These are phyloP conservation scores for Suhomyces bribrorum DNA, from an alignment of 1,139 yeast species.

Conservation along the genomic window DNA sequence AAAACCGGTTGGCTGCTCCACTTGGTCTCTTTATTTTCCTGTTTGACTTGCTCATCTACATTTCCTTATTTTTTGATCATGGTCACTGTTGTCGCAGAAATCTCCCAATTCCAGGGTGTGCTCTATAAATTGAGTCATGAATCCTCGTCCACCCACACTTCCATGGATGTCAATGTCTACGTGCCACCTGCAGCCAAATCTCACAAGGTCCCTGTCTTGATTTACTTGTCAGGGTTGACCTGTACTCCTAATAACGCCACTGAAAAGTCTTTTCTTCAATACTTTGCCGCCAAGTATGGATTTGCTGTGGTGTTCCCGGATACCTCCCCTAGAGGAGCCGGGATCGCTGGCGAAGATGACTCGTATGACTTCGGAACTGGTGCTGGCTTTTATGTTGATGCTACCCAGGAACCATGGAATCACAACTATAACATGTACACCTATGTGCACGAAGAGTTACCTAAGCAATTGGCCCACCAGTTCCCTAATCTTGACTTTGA, in stretches of 20 bases:
- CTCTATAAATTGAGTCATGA: constrained; percentile 74
- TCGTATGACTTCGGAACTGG: constrained; percentile 91
- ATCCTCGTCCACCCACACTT: constrained; percentile 63
- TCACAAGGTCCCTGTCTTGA: constrained; percentile 62
- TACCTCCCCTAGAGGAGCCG: constrained; percentile 96
- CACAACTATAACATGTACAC: constrained; percentile 82
- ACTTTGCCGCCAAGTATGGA: constrained; percentile 77
- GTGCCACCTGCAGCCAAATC: constrained; percentile 55
- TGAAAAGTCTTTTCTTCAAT: constrained; percentile 91
- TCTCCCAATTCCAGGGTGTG: constrained; percentile 73
- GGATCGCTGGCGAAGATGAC: constrained; percentile 77
- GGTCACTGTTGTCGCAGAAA: constrained; percentile 56
- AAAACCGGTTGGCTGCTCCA: no score
- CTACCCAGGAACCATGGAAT: constrained; percentile 71
- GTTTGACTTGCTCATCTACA: not conserved
- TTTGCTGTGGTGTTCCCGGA: constrained; percentile 93
- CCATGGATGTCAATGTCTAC: constrained; percentile 82
- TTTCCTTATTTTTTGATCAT: constrained; percentile 34
- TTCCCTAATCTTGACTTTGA: constrained; percentile 56
- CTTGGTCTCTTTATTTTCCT: no score
- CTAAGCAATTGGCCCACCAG: constrained; percentile 44
- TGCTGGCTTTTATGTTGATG: constrained; percentile 92
- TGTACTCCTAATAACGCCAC: constrained; percentile 93
- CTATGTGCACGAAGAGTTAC: constrained; percentile 77
- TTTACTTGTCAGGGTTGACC: constrained; percentile 86